phyloP scores from a whole-genome alignment of 1,284 basidiomycete genomes.

The Ustilago crameri region DNA sequence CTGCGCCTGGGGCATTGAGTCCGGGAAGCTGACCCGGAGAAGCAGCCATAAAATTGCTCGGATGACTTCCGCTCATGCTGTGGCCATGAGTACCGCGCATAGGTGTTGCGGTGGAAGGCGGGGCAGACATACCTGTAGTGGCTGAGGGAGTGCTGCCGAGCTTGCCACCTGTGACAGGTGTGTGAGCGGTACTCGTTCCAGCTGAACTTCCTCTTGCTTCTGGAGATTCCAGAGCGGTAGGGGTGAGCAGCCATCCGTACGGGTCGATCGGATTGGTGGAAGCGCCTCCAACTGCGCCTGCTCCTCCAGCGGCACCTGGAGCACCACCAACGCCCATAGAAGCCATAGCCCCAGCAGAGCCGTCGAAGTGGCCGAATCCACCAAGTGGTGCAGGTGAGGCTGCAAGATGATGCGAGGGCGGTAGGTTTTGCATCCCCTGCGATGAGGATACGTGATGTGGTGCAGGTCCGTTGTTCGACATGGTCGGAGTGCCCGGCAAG shows the following conservation, averaged over 20 bases:
- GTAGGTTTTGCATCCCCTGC: constrained; percentile 11
- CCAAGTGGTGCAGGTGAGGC: constrained; percentile 17
- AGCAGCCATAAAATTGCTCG: constrained; percentile 15
- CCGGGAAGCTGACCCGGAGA: constrained; percentile 23
- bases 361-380: constrained; percentile 19
- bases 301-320: neutral
- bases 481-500: constrained; percentile 37
- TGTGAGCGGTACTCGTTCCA: constrained; percentile 25
- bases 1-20: constrained; percentile 4
- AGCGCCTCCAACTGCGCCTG: neutral
- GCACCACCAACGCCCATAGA: constrained; percentile 3
- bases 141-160: constrained; percentile 8
- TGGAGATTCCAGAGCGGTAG: constrained; percentile 35
- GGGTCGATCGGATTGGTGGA: constrained; percentile 44
- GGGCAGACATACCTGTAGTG: neutral
- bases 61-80: constrained; percentile 9
- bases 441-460: neutral
- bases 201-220: constrained; percentile 23
- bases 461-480: constrained; percentile 16
- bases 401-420: constrained; percentile 20
- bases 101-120: constrained; percentile 9
- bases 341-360: neutral
- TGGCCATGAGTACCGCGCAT: constrained; percentile 18
- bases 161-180: constrained; percentile 17
- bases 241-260: constrained; percentile 49